Base-by-base conservation (phyloP, 2,329 filamentous ascomycete genomes). In the Cercospora zeae-maydis region DNA sequence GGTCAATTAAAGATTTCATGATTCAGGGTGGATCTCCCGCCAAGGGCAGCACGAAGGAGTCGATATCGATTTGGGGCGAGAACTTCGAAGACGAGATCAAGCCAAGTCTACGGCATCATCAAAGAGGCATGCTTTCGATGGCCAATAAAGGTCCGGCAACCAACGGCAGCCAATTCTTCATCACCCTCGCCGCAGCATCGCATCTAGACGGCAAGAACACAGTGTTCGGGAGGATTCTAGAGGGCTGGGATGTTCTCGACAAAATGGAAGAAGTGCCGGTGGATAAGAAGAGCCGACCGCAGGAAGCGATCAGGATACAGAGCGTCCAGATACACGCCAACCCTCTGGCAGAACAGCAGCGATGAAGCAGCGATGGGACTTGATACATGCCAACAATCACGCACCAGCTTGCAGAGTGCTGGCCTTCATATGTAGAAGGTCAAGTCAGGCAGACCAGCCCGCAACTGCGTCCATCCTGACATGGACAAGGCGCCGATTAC, bases 81-180 rank as follows among this genome's bases (percentile, higher is more conserved):
- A 67, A 78, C 62, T 95, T 95, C 73, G 90, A 90, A 63, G 91
- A 96, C 77, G 91, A 96, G 80, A 91, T 97, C 72, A 83, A 86
- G 61, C 79, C 87, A 1, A 80, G 81, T 3, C 82, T 99, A 60
- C 92, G 92, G 74, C 95, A 98, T 80, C 96, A 93, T 0, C 92
- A 92, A 56, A 92, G 93, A 7, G 95, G 95, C 1, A 84, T 98
- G 19, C 80, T 99, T 70, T 93, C 89, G 79, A 98, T 98, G 95
- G 95, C 95, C 67, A 99, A 99, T 78, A 88, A 90, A 27, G 95
- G 95, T 0, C 90, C 92, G 13, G 86, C 96, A 75, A 96, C 93
- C 47, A 98, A 98, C 76, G 95, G 95, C 33, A 92, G 88, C 66
- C 91, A 96, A 75, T 96, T 95, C 78, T 96, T 93, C 75, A 81